A percentile compares a stretch with the other conserved stretches of the same genome.
These are phyloP conservation scores for Ceratocystis diversiconidia DNA, from an alignment of 2,329 filamentous ascomycete genomes.

Conservation along the genomic window DNA sequence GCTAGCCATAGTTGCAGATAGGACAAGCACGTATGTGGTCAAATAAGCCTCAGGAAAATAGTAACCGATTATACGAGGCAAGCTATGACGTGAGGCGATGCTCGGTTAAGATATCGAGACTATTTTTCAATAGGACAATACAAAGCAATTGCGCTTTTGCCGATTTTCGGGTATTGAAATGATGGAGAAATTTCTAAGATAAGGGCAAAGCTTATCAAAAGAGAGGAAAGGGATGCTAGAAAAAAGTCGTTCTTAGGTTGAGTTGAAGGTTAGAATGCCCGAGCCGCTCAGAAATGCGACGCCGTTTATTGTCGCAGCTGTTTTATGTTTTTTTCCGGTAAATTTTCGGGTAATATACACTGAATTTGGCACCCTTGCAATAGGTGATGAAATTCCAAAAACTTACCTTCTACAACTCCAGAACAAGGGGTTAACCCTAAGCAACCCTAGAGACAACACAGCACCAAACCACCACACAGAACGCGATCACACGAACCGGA, in stretches of 20 bases:
- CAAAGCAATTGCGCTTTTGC: neutral
- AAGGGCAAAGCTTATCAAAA: no score
- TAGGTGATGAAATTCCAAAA: neutral
- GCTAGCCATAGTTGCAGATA: conserved; percentile 1
- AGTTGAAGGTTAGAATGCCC: neutral
- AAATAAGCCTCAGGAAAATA: no score
- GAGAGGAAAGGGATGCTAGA: neutral
- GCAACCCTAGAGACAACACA: no score
- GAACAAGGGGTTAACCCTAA: no score
- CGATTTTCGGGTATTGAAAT: no score
- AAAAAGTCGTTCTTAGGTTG: neutral
- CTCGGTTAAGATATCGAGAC: neutral
- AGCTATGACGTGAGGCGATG: neutral
- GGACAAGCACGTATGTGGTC: neutral
- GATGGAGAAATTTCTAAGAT: no score
- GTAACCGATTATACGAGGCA: neutral
- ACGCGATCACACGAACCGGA: no score
- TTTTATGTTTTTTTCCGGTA: neutral
- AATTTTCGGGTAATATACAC: neutral
- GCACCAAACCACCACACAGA: no score
- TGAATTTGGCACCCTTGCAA: neutral
- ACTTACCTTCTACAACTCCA: no score
- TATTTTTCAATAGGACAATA: neutral
- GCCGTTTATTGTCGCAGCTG: neutral
- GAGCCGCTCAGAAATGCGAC: neutral